Conservation (phyloP, 768 basidiomycete genomes). For the Fomitopsis serialis region DNA sequence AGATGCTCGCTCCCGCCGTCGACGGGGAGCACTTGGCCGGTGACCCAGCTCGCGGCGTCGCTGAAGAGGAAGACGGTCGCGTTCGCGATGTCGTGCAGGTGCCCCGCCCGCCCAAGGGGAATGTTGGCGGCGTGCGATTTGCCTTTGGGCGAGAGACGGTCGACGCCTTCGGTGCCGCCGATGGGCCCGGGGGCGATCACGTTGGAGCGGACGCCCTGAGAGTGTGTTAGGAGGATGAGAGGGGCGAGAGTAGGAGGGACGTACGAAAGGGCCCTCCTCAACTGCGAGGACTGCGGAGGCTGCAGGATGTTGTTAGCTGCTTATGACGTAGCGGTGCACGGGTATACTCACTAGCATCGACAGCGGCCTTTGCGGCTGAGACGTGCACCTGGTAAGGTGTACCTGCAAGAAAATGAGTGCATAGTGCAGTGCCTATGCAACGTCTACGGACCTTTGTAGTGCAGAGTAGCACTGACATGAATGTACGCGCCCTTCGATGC, state of each 20-base stretch:
- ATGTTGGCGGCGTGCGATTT: slow-evolving; percentile 15
- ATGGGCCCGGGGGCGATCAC: slow-evolving; percentile 85
- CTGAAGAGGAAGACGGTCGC: slow-evolving; percentile 79
- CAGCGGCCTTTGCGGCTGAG: slow-evolving; percentile 90
- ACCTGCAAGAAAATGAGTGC: slow-evolving; percentile 32
- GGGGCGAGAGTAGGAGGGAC: slow-evolving; percentile 4
- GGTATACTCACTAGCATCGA: slow-evolving; percentile 60
- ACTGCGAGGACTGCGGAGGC: slow-evolving; percentile 80
- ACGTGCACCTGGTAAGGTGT: slow-evolving; percentile 90
- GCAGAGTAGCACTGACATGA: slow-evolving; percentile 85
- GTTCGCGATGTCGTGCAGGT: slow-evolving; percentile 61
- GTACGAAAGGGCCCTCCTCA: slow-evolving; percentile 81
- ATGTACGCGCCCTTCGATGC: slow-evolving; percentile 76
- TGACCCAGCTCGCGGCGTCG: slow-evolving; percentile 69
- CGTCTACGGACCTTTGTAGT: slow-evolving; percentile 60
- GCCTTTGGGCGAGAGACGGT: slow-evolving; percentile 40
- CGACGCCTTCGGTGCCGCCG: slow-evolving; percentile 66
- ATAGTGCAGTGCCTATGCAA: slow-evolving; percentile 1
- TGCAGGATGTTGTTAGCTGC: slow-evolving; percentile 3
- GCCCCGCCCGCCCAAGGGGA: slow-evolving; percentile 50
- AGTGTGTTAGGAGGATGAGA: background rate
- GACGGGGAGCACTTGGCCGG: slow-evolving; percentile 69
- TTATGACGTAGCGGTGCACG: background rate
- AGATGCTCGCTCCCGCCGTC: slow-evolving; percentile 63
- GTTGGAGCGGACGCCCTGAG: slow-evolving; percentile 80